These are phyloP conservation scores for Tripterygium wilfordii DNA, from an alignment of 177 flowering plant genomes.

Conservation along the genomic window DNA sequence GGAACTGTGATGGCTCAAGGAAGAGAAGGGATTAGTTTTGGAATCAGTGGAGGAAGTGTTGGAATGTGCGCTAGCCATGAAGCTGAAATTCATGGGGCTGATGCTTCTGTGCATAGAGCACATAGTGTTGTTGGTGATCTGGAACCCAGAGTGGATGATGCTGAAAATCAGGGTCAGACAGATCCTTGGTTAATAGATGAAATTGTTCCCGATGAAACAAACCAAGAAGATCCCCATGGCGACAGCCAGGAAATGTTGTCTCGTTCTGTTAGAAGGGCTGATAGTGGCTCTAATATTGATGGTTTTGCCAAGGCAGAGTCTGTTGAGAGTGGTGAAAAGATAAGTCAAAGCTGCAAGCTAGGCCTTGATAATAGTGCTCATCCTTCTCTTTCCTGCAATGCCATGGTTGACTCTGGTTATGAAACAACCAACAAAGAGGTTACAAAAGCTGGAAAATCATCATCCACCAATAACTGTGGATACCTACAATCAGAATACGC, in stretches of 20 bases:
- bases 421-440: conserved; percentile 75
- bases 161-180: conserved; percentile 89
- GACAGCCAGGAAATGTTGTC: conserved; percentile 90
- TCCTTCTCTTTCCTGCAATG: conserved; percentile 84
- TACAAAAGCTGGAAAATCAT: conserved; percentile 50
- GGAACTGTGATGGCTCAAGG: conserved; percentile 67
- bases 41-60: conserved; percentile 97
- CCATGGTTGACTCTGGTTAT: conserved; percentile 57
- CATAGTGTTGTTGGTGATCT: conserved; percentile 86
- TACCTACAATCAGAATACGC: conserved; percentile 40
- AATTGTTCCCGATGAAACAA: conserved; percentile 68
- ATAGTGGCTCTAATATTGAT: conserved; percentile 90
- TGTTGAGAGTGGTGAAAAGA: conserved; percentile 90
- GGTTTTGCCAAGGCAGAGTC: conserved; percentile 87
- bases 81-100: conserved; percentile 95
- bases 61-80: conserved; percentile 99
- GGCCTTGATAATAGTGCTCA: conserved; percentile 38
- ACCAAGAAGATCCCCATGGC: conserved; percentile 72
- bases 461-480: conserved; percentile 36
- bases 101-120: conserved; percentile 67
- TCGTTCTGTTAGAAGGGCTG: conserved; percentile 72
- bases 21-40: conserved; percentile 79
- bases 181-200: conserved; percentile 86
- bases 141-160: conserved; percentile 74
- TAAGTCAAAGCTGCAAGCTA: conserved; percentile 34